Base-by-base conservation (phyloP, 108 stramenopile species). In the Skeletonema grethae region DNA sequence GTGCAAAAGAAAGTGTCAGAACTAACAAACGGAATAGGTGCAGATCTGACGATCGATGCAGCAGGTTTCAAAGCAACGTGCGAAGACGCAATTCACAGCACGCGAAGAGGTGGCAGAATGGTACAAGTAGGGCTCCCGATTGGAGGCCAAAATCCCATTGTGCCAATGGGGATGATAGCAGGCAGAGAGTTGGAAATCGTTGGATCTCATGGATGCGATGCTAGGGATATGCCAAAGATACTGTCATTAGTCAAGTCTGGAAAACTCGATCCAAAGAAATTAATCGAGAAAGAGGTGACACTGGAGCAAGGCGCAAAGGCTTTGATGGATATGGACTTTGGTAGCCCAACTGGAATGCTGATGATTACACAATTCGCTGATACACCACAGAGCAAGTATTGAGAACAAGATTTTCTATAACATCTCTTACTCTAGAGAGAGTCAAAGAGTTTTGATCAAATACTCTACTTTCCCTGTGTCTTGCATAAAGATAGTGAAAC, bases 81-180 rank as follows among this genome's bases (percentile, higher is more conserved):
- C 67, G 86, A 85, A 75, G 80, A 88, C 76, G 87, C 91, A 12
- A 80, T 92, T 1, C 71, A 76, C 46, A 64, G 67, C 16, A 74
- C 82, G 20, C 63, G 88, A 70, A 82, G 82, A 22, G 79, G 68
- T 0, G 76, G 76, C 5, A 58, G 85, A 41, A 88, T 92, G 86
- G 69, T 92, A 12, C 91, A 92, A 69, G 88, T 92, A 4, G 91
- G 91, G 4, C 67, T 92, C 30, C 91, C 91, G n/a, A 82, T 87
- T 63, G 85, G 83, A 15, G 76, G 45, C 24, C 63, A 24, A 39
- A 57, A 57, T 30, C 84, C 88, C 3, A 45, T 67, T 5, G 73
- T 92, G 8, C 88, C 88, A n/a, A 90, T 92, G 92, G 79, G 82
- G n/a, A 69, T 70, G 22, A 88, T 90, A 7, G 92, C 86, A 25